Percentiles rank a stretch among this genome's conserved stretches.
phyloP scores from a whole-genome alignment of 148 eudicot species.

The Camellia japonica region DNA sequence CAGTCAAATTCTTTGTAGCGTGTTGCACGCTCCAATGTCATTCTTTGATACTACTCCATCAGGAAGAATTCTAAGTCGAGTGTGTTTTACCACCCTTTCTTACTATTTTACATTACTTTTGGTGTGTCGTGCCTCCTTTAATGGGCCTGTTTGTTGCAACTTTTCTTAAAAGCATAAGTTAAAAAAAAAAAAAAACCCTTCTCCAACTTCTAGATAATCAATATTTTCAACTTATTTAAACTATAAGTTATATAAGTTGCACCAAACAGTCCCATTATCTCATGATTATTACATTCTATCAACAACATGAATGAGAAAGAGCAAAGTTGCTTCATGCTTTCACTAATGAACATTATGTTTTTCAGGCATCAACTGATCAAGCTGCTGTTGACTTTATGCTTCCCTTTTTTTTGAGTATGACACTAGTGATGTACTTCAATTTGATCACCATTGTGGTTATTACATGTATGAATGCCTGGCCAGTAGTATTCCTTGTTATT shows the following conservation, averaged over 20 bases:
- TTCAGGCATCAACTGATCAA: conserved; percentile 67
- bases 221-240: no score
- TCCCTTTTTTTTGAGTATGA: conserved; percentile 39
- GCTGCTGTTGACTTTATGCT: conserved; percentile 43
- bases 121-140: background rate
- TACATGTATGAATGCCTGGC: conserved; percentile 60
- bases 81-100: conserved; percentile 21
- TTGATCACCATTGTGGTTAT: conserved; percentile 41
- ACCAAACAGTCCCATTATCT: background rate
- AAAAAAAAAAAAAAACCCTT: no score
- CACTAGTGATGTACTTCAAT: conserved; percentile 34
- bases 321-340: background rate
- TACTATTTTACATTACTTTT: background rate
- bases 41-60: conserved; percentile 74
- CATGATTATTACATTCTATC: background rate
- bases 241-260: background rate
- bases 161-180: no score
- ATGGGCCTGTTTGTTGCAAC: background rate
- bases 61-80: conserved; percentile 61
- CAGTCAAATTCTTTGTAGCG: conserved; percentile 39
- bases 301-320: background rate
- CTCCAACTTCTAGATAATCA: no score
- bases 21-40: conserved; percentile 70
- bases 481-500: conserved; percentile 37
- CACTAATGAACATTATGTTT: conserved; percentile 14